Evolutionary conservation across 2,329 filamentous ascomycete species (phyloP).

Genomic region (Microcera coccophila): DNA sequence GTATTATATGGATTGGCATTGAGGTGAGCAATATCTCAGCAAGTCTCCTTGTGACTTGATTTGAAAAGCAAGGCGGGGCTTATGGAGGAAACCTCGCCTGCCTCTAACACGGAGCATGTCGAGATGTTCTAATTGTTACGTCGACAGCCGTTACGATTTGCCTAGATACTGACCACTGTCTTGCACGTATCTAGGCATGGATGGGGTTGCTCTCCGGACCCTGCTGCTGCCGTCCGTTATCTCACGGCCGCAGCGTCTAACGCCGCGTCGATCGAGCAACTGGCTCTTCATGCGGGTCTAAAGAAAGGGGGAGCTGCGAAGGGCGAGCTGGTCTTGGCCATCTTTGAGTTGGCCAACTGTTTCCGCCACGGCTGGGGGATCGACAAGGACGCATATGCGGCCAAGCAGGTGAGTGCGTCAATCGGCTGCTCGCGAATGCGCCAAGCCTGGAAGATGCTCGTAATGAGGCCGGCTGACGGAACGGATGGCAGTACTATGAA

Average conservation of each 20-base stretch:
- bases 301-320: slow-evolving; percentile 94
- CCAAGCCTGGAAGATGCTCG: background rate
- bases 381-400: slow-evolving; percentile 77
- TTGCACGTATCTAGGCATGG: slow-evolving; percentile 63
- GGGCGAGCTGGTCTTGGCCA: slow-evolving; percentile 91
- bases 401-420: slow-evolving; percentile 55
- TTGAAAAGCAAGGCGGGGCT: too few species aligned
- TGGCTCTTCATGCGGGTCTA: slow-evolving; percentile 80
- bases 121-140: background rate
- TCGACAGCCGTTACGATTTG: too few species aligned
- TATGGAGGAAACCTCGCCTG: too few species aligned
- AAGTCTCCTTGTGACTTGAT: background rate
- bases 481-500: slow-evolving; percentile 74
- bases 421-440: background rate
- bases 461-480: slow-evolving; percentile 27
- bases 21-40: slow-evolving; percentile 53
- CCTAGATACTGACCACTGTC: slow-evolving; percentile 13
- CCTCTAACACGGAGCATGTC: background rate
- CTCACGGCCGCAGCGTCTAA: slow-evolving; percentile 87
- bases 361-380: slow-evolving; percentile 96
- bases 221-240: slow-evolving; percentile 71
- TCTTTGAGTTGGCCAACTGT: slow-evolving; percentile 89
- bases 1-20: slow-evolving; percentile 92
- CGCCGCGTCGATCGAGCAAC: slow-evolving; percentile 78
- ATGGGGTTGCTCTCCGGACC: slow-evolving; percentile 79